Evolutionary conservation across 2,329 filamentous ascomycete genomes (phyloP).

Genomic region (Fusarium proliferatum): DNA sequence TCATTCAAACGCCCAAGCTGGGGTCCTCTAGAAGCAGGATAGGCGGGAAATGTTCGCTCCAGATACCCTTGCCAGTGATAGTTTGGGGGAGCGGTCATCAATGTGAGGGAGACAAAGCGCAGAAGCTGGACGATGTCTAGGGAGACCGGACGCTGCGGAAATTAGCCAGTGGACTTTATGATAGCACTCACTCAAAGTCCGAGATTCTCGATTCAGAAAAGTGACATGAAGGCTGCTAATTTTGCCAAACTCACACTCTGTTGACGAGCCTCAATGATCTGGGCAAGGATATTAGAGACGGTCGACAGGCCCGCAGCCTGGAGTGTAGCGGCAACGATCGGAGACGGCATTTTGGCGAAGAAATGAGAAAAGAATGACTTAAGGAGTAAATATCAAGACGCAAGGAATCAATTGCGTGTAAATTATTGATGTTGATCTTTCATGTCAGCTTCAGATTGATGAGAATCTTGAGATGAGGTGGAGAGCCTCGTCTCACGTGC

Average conservation of each 20-base stretch:
- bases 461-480: constrained; percentile 20
- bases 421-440: neutral
- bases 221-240: neutral
- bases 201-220: accelerated
- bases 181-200: neutral
- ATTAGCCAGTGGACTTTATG: neutral
- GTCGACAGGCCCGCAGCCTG: constrained; percentile 64
- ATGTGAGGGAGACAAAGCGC: constrained; percentile 64
- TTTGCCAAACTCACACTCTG: constrained; percentile 51
- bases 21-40: constrained; percentile 35
- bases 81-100: constrained; percentile 66
- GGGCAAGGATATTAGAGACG: constrained; percentile 65
- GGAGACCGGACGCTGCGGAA: constrained; percentile 49
- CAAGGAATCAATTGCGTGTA: neutral
- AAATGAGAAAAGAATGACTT: constrained; percentile 2
- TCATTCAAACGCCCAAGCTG: constrained; percentile 34
- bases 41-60: constrained; percentile 64
- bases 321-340: constrained; percentile 63
- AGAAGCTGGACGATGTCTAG: constrained; percentile 62
- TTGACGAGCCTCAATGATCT: constrained; percentile 63
- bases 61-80: constrained; percentile 68
- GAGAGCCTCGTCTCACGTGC: constrained; percentile 28
- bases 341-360: constrained; percentile 55
- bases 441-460: constrained; percentile 11
- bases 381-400: neutral